These are phyloP conservation scores for Aspergillus niger DNA, from an alignment of 2,329 filamentous ascomycete species.

Conservation along the genomic window DNA sequence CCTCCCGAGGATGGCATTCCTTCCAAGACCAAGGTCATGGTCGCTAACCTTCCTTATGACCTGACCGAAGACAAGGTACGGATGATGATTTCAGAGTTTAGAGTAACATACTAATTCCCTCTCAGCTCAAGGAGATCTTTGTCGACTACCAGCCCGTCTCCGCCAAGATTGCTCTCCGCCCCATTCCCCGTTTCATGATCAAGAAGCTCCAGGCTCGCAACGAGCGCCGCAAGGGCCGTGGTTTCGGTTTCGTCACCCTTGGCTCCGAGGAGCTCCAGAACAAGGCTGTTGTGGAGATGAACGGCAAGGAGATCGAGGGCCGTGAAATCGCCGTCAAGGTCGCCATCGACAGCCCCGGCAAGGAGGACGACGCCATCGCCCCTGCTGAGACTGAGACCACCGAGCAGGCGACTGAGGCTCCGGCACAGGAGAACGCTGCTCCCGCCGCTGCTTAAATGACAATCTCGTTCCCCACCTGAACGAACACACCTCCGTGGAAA, in stretches of 20 bases:
- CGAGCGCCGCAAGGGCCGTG: conserved; percentile 97
- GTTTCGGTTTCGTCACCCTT: conserved; percentile 97
- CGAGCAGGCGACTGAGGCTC: conserved; percentile 44
- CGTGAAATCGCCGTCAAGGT: conserved; percentile 99
- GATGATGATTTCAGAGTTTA: not conserved
- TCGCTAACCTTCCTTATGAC: conserved; percentile 98
- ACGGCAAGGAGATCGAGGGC: conserved; percentile 98
- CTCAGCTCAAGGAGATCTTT: conserved; percentile 95
- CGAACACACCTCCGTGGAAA: conserved; percentile 11
- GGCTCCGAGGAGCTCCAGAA: conserved; percentile 93
- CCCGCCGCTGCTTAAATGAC: conserved; percentile 41
- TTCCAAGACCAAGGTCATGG: conserved; percentile 99
- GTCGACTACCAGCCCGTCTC: conserved; percentile 86
- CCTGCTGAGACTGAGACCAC: conserved; percentile 47
- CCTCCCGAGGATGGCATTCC: conserved; percentile 96
- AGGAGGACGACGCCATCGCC: conserved; percentile 78
- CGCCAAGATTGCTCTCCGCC: conserved; percentile 97
- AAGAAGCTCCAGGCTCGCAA: conserved; percentile 99
- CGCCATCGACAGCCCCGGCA: conserved; percentile 98
- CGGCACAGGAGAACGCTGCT: conserved; percentile 45
- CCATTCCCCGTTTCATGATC: conserved; percentile 99
- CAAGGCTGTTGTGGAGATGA: conserved; percentile 98
- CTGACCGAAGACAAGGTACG: conserved; percentile 93
- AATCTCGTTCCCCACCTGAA: conserved; percentile 27
- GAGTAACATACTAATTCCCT: conserved; percentile 29